phyloP scores from a whole-genome alignment of 331 rosid species.

The Rosa hybrid region DNA sequence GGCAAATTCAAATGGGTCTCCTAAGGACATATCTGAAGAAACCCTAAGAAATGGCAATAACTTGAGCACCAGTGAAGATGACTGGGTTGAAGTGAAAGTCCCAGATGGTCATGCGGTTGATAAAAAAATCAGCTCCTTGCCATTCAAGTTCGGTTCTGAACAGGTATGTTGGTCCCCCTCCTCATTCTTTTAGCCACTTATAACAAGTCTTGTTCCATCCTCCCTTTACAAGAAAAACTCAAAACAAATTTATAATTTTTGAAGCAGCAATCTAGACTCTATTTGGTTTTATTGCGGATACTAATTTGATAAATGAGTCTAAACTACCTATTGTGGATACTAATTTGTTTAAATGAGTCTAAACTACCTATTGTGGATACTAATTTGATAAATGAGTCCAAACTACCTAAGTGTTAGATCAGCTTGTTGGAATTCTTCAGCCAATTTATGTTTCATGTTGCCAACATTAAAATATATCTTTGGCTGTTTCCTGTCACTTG shows the following conservation, averaged over 20 bases:
- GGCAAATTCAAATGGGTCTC: slow-evolving; percentile 31
- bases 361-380: neutral
- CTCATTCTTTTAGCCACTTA: neutral
- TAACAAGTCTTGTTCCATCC: neutral
- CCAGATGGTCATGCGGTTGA: slow-evolving; percentile 26
- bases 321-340: neutral
- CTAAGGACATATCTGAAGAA: slow-evolving; percentile 32
- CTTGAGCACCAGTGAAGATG: slow-evolving; percentile 59
- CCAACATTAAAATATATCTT: neutral
- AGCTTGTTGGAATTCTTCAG: neutral
- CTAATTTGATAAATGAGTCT: neutral
- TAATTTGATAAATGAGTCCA: neutral
- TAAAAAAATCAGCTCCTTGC: slow-evolving; percentile 19
- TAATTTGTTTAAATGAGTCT: neutral
- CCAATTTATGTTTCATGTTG: neutral
- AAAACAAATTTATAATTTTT: neutral
- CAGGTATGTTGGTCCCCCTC: slow-evolving; percentile 46
- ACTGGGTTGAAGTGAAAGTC: slow-evolving; percentile 82
- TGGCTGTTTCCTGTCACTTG: neutral
- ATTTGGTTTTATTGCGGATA: neutral
- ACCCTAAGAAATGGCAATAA: slow-evolving; percentile 30
- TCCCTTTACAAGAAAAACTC: neutral
- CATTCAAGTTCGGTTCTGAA: slow-evolving; percentile 23
- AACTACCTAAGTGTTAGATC: neutral
- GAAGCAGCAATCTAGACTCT: neutral